Evolutionary conservation across 176 grass and related monocot species (phyloP).

Genomic region (Puya raimondii): DNA sequence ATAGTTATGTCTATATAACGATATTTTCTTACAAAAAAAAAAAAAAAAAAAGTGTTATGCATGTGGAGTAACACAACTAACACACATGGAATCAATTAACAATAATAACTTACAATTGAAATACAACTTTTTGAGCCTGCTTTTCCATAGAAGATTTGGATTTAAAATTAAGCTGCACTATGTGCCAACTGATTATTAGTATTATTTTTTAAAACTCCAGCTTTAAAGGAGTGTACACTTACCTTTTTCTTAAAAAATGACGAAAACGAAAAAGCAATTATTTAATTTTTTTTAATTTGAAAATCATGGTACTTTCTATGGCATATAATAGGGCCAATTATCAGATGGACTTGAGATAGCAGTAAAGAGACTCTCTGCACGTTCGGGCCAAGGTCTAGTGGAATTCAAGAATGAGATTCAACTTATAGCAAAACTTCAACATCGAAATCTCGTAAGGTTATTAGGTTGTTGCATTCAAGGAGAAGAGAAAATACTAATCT

Average conservation of each 20-base stretch:
- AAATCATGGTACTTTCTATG: background rate
- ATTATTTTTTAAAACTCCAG: no score
- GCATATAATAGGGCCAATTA: conserved; percentile 11
- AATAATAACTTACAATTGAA: conserved; percentile 22
- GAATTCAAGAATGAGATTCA: conserved; percentile 25
- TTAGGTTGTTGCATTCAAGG: conserved; percentile 15
- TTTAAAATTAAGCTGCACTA: no score
- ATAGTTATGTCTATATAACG: no score
- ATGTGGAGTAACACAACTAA: no score
- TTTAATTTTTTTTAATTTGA: background rate
- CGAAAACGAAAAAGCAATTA: background rate
- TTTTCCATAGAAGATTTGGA: no score
- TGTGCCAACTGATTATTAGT: no score
- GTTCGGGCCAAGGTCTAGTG: conserved; percentile 10
- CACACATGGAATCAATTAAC: conserved; percentile 15
- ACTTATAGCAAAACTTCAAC: conserved; percentile 25
- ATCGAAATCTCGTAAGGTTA: conserved; percentile 13
- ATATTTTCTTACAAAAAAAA: no score
- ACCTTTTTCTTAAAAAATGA: background rate
- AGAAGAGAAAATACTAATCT: conserved; percentile 21
- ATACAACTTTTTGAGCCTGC: background rate
- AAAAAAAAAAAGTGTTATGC: no score
- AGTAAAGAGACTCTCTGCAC: conserved; percentile 19
- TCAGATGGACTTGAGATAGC: conserved; percentile 5
- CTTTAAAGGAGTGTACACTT: no score